Base-by-base conservation (phyloP, 176 grass and related monocot genomes). In the Areca catechu region DNA sequence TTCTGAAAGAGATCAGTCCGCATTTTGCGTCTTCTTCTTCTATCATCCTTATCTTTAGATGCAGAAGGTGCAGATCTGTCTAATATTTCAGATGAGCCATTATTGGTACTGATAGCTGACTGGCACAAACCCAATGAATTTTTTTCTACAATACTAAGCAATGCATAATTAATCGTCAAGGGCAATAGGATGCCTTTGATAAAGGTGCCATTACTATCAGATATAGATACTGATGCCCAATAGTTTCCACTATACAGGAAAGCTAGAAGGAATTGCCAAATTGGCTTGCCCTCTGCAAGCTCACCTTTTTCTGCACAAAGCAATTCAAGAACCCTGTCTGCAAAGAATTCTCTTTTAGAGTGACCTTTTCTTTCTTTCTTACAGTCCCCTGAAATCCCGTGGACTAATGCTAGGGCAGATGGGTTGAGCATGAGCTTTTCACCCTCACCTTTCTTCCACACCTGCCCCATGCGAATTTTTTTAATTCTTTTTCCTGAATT, bases 261-360 rank as follows among this genome's bases (percentile, higher is more conserved):
- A 56, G 83, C 67, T 43, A 98, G 64, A 79, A 98, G 74, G 29
- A 98, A 67, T 74, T 98, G 93, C 93, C 93, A 98, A 71, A 92
- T 82, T 4, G 93, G 84, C 66, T 66, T 85, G 60, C 61, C 66
- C 29, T 14, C 49, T 50, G 74, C 77, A 57, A 83, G 16, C 30
- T 53, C 66, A 22, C 60, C 74, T 17, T 71, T 68, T 56, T 85
- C 78, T 14, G 58, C 53, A 20, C 81, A 76, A 6, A 88, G 59
- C 25, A 79, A 66, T 58, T 89, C 73, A 57, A 98, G 62, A 55
- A 98, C 48, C 77, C 37, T 73, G 22, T 92, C 84, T 17, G 78
- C 60, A 57, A 83, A 89, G 57, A 80, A 92, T 48, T 81, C 77
- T 20, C 68, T 57, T 58, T 49, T 63, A 21, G 19, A 23, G 53